A percentile compares a stretch with the other conserved stretches of the same genome.
Conservation (phyloP, 2,329 filamentous ascomycete species). For the Talaromyces albobiverticillius region DNA sequence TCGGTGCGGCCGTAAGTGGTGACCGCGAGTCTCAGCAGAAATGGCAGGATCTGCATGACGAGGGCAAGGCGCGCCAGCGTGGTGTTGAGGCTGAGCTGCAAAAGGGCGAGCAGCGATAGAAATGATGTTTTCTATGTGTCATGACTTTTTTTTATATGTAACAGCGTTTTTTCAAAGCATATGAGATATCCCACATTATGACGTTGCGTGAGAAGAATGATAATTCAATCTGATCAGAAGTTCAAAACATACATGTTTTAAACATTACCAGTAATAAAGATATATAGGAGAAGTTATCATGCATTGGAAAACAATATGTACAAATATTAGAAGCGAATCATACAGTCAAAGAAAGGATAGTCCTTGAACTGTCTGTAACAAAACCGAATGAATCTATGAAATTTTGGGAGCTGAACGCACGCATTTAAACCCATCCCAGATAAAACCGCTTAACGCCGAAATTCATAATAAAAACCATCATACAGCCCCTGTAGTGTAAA, state of each 20-base stretch:
- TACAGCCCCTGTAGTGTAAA: neutral
- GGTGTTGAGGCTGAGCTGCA: constrained; percentile 78
- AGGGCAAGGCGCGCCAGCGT: constrained; percentile 79
- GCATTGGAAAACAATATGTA: no score
- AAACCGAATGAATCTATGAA: no score
- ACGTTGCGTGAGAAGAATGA: neutral
- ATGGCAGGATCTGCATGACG: constrained; percentile 69
- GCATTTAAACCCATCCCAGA: no score
- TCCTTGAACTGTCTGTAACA: no score
- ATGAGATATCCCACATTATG: constrained; percentile 11
- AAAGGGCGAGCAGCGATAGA: constrained; percentile 48
- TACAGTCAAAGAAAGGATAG: no score
- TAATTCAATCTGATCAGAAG: neutral
- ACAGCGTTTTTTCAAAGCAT: neutral
- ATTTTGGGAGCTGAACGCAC: no score
- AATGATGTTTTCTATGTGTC: no score
- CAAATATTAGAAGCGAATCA: no score
- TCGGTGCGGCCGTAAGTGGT: constrained; percentile 70
- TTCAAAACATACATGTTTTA: neutral
- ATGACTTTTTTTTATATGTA: neutral
- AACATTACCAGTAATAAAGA: neutral
- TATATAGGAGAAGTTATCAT: no score
- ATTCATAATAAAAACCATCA: no score
- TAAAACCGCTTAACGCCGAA: no score
- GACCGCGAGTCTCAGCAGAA: constrained; percentile 63